A percentile compares a stretch with the other conserved stretches of the same genome.
These are phyloP conservation scores for Geotrichum siamense DNA, from an alignment of 1,139 yeast species.

Conservation along the genomic window DNA sequence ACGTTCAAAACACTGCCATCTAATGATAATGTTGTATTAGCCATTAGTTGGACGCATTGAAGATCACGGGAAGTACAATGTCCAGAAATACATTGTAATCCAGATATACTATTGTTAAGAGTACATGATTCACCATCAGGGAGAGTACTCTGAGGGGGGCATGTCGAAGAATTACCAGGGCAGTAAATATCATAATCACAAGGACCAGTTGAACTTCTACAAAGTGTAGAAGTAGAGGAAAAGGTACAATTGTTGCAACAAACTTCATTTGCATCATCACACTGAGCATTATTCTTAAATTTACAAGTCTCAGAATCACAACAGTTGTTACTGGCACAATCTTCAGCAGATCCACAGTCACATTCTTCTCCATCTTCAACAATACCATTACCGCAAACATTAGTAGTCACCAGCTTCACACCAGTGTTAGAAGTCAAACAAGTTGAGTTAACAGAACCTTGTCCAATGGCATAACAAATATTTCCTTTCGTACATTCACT, in stretches of 20 bases:
- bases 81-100: constrained; percentile 34
- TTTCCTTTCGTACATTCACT: constrained; percentile 37
- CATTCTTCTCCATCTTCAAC: constrained; percentile 41
- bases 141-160: constrained; percentile 30
- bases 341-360: constrained; percentile 32
- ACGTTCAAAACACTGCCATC: constrained; percentile 27
- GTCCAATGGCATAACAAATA: constrained; percentile 33
- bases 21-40: constrained; percentile 26
- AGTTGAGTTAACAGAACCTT: constrained; percentile 31
- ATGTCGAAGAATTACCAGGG: constrained; percentile 33
- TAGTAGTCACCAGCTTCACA: constrained; percentile 32
- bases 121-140: constrained; percentile 32
- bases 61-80: constrained; percentile 36
- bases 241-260: constrained; percentile 35
- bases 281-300: constrained; percentile 32
- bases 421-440: constrained; percentile 36
- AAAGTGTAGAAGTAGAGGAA: constrained; percentile 29
- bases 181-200: constrained; percentile 37
- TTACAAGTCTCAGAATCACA: constrained; percentile 37
- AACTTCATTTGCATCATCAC: constrained; percentile 35
- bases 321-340: constrained; percentile 32
- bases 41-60: constrained; percentile 32
- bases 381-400: constrained; percentile 39
- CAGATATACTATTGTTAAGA: constrained; percentile 20
- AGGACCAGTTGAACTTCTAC: constrained; percentile 34